These are phyloP conservation scores for Hyaloperonospora brassicae DNA, from an alignment of 352 stramenopile species.

Conservation along the genomic window DNA sequence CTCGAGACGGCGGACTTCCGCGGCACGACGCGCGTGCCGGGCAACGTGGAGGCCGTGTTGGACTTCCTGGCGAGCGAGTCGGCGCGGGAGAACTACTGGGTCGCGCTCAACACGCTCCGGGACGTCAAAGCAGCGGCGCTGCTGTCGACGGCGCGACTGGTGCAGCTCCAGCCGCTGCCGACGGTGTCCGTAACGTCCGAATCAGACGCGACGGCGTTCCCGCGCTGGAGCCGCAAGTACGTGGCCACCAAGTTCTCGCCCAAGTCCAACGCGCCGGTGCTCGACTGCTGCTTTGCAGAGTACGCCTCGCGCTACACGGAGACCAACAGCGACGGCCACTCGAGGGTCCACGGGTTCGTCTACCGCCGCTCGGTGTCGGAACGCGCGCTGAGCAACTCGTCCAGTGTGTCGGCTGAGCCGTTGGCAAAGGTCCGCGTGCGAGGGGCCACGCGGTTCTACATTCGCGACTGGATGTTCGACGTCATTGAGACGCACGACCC, in stretches of 20 bases:
- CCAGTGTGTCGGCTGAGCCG: slow-evolving; percentile 26
- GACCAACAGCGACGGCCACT: slow-evolving; percentile 22
- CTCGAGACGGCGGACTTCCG: slow-evolving; percentile 50
- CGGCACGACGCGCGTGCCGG: slow-evolving; percentile 55
- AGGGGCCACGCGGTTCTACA: slow-evolving; percentile 36
- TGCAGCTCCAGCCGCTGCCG: slow-evolving; percentile 22
- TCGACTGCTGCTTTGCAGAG: slow-evolving; percentile 60
- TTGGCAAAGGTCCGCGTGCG: slow-evolving; percentile 34
- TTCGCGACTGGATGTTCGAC: slow-evolving; percentile 68
- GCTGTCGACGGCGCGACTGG: slow-evolving; percentile 30
- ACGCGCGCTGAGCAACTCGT: slow-evolving; percentile 35
- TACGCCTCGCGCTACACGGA: slow-evolving; percentile 35
- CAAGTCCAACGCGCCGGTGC: slow-evolving; percentile 43
- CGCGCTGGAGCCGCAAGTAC: slow-evolving; percentile 65
- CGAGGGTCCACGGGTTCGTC: slow-evolving; percentile 43
- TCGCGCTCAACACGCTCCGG: slow-evolving; percentile 57
- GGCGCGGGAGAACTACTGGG: slow-evolving; percentile 62
- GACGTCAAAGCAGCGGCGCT: slow-evolving; percentile 46
- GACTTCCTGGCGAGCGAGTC: slow-evolving; percentile 49
- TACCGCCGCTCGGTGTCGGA: slow-evolving; percentile 71
- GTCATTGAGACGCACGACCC: slow-evolving; percentile 50
- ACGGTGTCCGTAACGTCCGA: slow-evolving; percentile 32
- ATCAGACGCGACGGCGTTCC: slow-evolving; percentile 30
- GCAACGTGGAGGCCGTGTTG: slow-evolving; percentile 47
- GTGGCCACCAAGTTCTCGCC: slow-evolving; percentile 38